A percentile compares a stretch with the other conserved stretches of the same genome.
Evolutionary conservation across 2,329 filamentous ascomycete species (phyloP).

Genomic region (Paraphoma chrysanthemicola): DNA sequence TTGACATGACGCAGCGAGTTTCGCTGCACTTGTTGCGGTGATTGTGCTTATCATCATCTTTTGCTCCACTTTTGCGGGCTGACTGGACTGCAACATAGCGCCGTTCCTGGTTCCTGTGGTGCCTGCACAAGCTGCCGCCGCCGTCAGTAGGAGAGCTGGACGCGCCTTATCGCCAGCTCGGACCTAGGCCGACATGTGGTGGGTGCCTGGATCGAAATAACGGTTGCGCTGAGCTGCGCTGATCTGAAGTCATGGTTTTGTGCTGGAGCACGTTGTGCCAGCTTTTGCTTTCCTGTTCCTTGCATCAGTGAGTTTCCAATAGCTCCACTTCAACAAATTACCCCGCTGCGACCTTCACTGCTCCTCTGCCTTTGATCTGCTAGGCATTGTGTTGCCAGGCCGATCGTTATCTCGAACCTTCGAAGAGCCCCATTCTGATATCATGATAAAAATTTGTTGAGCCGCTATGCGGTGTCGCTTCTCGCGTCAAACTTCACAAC

Average conservation of each 20-base stretch:
- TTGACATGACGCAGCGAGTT: conserved; percentile 12
- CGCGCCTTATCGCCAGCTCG: conserved; percentile 4
- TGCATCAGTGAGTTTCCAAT: not conserved
- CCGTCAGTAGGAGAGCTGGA: conserved; percentile 19
- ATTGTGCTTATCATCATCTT: not conserved
- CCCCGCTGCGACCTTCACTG: no score
- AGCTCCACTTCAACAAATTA: not conserved
- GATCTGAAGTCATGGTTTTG: not conserved
- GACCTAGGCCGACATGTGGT: not conserved
- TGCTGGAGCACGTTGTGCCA: not conserved
- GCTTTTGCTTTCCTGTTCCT: not conserved
- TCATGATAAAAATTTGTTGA: not conserved
- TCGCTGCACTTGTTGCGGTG: not conserved
- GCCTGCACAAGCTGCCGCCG: conserved; percentile 37
- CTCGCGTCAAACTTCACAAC: not conserved
- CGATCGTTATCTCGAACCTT: not conserved
- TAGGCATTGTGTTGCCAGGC: conserved; percentile 1
- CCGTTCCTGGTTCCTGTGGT: conserved; percentile 36
- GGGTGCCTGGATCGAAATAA: not conserved
- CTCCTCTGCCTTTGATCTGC: not conserved
- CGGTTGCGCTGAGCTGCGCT: not conserved
- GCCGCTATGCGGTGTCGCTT: not conserved
- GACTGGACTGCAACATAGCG: not conserved
- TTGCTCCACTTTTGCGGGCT: conserved; percentile 1
- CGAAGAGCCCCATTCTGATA: not conserved